These are phyloP conservation scores for Fomitopsis palustris DNA, from an alignment of 1,284 basidiomycete species.

Conservation along the genomic window DNA sequence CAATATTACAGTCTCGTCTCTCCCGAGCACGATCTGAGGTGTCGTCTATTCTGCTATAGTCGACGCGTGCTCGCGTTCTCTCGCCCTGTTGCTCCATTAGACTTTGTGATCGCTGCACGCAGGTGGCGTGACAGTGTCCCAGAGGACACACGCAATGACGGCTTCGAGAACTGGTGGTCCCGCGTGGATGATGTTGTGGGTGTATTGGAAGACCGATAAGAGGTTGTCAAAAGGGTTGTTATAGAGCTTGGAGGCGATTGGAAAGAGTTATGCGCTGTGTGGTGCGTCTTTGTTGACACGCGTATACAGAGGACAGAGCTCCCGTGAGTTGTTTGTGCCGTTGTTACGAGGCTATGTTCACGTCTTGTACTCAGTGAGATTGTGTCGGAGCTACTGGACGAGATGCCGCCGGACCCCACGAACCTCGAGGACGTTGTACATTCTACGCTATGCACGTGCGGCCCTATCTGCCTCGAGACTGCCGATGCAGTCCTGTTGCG, in stretches of 20 bases:
- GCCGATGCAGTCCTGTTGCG: slow-evolving; percentile 73
- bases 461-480: slow-evolving; percentile 62
- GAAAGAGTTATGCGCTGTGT: slow-evolving; percentile 87
- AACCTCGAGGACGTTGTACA: slow-evolving; percentile 78
- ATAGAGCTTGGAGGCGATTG: slow-evolving; percentile 82
- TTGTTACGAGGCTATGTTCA: not conserved
- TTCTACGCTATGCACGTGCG: slow-evolving; percentile 71
- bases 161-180: slow-evolving; percentile 76
- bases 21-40: not conserved
- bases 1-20: not conserved
- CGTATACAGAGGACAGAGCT: slow-evolving; percentile 81
- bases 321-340: slow-evolving; percentile 49
- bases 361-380: slow-evolving; percentile 60
- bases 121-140: slow-evolving; percentile 76
- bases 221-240: slow-evolving; percentile 66
- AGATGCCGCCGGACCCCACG: slow-evolving; percentile 77
- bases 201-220: slow-evolving; percentile 77
- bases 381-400: slow-evolving; percentile 60
- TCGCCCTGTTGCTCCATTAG: slow-evolving; percentile 19
- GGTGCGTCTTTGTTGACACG: slow-evolving; percentile 86
- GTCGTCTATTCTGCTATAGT: not conserved
- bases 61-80: not conserved
- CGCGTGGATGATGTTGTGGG: slow-evolving; percentile 74
- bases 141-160: slow-evolving; percentile 57
- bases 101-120: slow-evolving; percentile 72